These are phyloP conservation scores for Trichoderma cornu-damae DNA, from an alignment of 2,329 filamentous ascomycete species.

Conservation along the genomic window DNA sequence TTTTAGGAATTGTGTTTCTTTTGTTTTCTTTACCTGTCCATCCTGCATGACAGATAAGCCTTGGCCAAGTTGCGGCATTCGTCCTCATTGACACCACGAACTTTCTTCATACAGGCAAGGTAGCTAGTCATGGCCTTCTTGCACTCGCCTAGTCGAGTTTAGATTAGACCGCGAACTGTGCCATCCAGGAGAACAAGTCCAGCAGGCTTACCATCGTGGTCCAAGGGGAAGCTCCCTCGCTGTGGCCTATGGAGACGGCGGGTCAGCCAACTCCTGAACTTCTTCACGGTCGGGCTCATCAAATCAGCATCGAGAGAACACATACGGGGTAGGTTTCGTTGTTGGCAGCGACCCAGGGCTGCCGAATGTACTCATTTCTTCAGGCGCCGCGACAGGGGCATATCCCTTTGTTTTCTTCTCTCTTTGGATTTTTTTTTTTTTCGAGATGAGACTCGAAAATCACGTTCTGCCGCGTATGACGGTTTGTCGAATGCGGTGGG, in stretches of 20 bases:
- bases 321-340: conserved; percentile 66
- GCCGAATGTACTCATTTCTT: conserved; percentile 59
- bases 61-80: conserved; percentile 84
- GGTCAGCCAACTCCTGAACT: conserved; percentile 15
- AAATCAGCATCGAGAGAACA: conserved; percentile 22
- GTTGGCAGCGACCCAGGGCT: conserved; percentile 62
- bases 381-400: conserved; percentile 10
- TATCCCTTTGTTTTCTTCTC: conserved; percentile 6
- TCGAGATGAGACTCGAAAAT: neutral
- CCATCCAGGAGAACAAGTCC: neutral
- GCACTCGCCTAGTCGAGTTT: conserved; percentile 68
- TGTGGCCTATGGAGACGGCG: conserved; percentile 58
- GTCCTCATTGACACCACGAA: conserved; percentile 77
- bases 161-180: neutral
- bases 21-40: conserved; percentile 73
- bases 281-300: conserved; percentile 10
- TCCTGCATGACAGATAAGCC: conserved; percentile 81
- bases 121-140: conserved; percentile 83
- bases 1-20: no score
- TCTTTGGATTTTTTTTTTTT: conserved; percentile 1
- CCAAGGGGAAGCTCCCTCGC: conserved; percentile 90
- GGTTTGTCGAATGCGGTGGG: conserved; percentile 8
- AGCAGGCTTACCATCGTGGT: conserved; percentile 64
- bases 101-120: conserved; percentile 78
- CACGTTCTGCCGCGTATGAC: conserved; percentile 8